Evolutionary conservation across 164 flowering plant genomes (phyloP).

Genomic region (Liquidambar formosana): DNA sequence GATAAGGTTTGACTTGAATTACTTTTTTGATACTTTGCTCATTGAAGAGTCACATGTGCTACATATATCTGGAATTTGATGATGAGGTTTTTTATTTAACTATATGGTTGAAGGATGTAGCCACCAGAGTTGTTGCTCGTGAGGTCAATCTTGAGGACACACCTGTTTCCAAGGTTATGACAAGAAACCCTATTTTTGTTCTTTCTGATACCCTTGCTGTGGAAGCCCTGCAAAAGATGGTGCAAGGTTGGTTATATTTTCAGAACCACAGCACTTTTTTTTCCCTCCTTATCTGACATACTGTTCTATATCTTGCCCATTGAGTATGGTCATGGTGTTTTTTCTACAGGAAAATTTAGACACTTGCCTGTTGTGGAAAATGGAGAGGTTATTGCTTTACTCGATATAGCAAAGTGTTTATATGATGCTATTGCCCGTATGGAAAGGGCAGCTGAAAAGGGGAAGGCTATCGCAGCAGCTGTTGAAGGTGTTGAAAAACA

Average conservation of each 20-base stretch:
- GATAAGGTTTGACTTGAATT: conserved; percentile 65
- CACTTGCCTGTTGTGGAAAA: conserved; percentile 98
- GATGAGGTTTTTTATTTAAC: neutral
- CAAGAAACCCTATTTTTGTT: conserved; percentile 92
- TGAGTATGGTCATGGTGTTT: neutral
- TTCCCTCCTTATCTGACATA: neutral
- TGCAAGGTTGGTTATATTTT: conserved; percentile 61
- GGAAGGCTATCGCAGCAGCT: conserved; percentile 98
- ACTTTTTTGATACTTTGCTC: neutral
- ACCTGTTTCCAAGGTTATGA: conserved; percentile 96
- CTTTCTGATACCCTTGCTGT: conserved; percentile 97
- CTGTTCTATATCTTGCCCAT: neutral
- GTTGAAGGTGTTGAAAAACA: conserved; percentile 98
- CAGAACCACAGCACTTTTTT: neutral
- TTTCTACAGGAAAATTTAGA: conserved; percentile 84
- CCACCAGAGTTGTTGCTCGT: conserved; percentile 80
- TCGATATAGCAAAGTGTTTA: conserved; percentile 95
- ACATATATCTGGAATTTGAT: conserved; percentile 1
- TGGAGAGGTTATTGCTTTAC: conserved; percentile 96
- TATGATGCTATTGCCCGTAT: conserved; percentile 99
- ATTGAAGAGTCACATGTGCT: neutral
- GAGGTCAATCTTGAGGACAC: conserved; percentile 83
- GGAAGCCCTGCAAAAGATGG: conserved; percentile 99
- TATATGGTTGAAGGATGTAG: conserved; percentile 68
- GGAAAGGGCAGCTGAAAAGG: conserved; percentile 99